Evolutionary conservation across 176 grass and related monocot species (phyloP).

Genomic region (Triticum turgidum): DNA sequence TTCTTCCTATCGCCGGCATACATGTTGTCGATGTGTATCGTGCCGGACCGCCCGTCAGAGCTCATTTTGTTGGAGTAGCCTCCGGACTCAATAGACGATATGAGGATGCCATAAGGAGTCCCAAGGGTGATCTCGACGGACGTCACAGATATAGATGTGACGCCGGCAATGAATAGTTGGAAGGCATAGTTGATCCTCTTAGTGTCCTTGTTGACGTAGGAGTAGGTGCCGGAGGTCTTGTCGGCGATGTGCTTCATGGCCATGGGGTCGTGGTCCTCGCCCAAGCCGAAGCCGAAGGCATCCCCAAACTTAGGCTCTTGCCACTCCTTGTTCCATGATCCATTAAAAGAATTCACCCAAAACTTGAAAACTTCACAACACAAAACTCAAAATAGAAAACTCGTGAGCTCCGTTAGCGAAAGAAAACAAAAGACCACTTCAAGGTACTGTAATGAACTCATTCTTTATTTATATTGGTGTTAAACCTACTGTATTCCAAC

Average conservation of each 20-base stretch:
- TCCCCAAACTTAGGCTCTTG: no score
- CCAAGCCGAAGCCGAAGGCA: no score
- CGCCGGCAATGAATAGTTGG: constrained; percentile 34
- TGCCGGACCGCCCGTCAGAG: constrained; percentile 13
- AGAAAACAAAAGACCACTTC: no score
- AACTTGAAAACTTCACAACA: no score
- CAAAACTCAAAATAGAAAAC: no score
- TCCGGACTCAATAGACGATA: constrained; percentile 28
- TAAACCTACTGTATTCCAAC: no score
- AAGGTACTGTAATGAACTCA: no score
- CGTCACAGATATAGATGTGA: constrained; percentile 29
- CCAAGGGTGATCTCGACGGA: constrained; percentile 3
- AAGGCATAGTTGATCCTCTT: constrained; percentile 37
- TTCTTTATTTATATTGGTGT: no score
- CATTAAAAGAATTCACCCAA: no score
- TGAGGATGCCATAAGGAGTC: background rate
- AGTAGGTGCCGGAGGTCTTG: constrained; percentile 26
- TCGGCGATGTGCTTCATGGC: background rate
- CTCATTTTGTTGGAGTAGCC: constrained; percentile 10
- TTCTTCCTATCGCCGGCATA: constrained; percentile 7
- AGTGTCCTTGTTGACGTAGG: constrained; percentile 35
- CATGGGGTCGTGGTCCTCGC: background rate
- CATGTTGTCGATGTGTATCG: constrained; percentile 23
- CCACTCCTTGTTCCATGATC: no score
- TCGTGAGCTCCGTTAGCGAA: no score